Evolutionary conservation across 768 basidiomycete genomes (phyloP), one percentile per base, ranked within the genome.

Genomic region (Xerocomellus chrysenteron): DNA sequence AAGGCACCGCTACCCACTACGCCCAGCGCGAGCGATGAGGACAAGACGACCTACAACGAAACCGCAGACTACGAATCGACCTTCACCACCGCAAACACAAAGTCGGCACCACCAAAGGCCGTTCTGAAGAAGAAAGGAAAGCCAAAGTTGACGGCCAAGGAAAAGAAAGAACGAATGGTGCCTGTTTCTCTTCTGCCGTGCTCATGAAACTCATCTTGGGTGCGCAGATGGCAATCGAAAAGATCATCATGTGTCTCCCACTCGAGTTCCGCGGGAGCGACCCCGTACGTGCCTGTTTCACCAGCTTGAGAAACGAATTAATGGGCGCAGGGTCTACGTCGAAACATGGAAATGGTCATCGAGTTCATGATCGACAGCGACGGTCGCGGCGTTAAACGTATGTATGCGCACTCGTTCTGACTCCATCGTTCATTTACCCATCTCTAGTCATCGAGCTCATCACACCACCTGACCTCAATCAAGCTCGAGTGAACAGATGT

Each of bases 401-500:
- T 21, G 70, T 71, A 87, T 90, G 79, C 49, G 13, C 21, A 11
- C 41, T 10, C 6, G 17, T 14, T 40, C 32, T 2, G 14, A 45
- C 9, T 4, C 14, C 8, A 8, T 35, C n/a, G 0, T 39, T 30
- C 36, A 28, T 37, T 65, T 1, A 65, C 32, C 32, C 33, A 30
- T n/a, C 17, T 19, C 10, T 4, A 96, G 94, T 95, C 24, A 73
- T 81, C 32, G 90, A 92, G 54, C 78, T 95, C 52, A 81, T 94
- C 62, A 80, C 78, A 41, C 85, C 85, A 2, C 91, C 92, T 0
- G 90, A 93, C 59, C 80, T 96, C 37, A 91, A 87, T 50, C 94
- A 96, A 75, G 89, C 93, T 9, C 81, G 90, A 42, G 94, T 93
- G 41, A 96, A 97, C 72, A 96, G 93, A 69, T 96, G 93, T 63